Percentiles rank a stretch among this genome's conserved stretches.
Evolutionary conservation across 805 yeast genomes (phyloP).

Genomic region (Myxozyma kluyveri): DNA sequence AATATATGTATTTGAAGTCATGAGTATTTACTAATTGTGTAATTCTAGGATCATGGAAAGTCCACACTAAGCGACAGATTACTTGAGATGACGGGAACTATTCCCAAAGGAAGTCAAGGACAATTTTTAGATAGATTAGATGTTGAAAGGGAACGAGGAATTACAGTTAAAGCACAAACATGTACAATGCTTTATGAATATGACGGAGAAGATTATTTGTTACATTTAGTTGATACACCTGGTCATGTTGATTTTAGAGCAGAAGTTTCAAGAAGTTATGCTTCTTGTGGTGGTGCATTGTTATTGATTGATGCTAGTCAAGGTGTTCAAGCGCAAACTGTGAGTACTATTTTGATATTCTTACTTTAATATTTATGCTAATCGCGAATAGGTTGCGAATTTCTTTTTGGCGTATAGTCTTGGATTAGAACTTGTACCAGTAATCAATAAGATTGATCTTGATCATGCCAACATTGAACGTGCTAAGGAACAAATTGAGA

Average conservation of each 20-base stretch:
- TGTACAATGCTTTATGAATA: conserved; percentile 84
- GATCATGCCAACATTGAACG: conserved; percentile 80
- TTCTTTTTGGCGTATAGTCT: conserved; percentile 84
- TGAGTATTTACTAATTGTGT: neutral
- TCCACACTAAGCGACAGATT: conserved; percentile 87
- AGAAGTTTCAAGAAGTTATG: conserved; percentile 90
- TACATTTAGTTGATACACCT: conserved; percentile 94
- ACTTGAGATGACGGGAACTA: conserved; percentile 84
- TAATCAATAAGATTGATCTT: conserved; percentile 86
- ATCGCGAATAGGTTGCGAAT: conserved; percentile 61
- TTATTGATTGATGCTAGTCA: conserved; percentile 90
- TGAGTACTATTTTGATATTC: neutral
- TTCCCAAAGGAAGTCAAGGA: conserved; percentile 63
- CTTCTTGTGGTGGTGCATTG: conserved; percentile 93
- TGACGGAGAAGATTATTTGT: conserved; percentile 67
- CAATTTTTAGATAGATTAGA: conserved; percentile 90
- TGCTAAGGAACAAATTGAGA: conserved; percentile 80
- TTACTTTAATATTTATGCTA: neutral
- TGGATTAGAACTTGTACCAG: conserved; percentile 78
- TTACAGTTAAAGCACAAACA: conserved; percentile 95
- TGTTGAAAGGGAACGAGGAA: conserved; percentile 94
- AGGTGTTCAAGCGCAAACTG: conserved; percentile 97
- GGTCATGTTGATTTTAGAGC: conserved; percentile 96
- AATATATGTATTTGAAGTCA: no score
- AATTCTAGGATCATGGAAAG: conserved; percentile 51